Evolutionary conservation across 768 basidiomycete species (phyloP).

Genomic region (Naganishia vaughanmartiniae): DNA sequence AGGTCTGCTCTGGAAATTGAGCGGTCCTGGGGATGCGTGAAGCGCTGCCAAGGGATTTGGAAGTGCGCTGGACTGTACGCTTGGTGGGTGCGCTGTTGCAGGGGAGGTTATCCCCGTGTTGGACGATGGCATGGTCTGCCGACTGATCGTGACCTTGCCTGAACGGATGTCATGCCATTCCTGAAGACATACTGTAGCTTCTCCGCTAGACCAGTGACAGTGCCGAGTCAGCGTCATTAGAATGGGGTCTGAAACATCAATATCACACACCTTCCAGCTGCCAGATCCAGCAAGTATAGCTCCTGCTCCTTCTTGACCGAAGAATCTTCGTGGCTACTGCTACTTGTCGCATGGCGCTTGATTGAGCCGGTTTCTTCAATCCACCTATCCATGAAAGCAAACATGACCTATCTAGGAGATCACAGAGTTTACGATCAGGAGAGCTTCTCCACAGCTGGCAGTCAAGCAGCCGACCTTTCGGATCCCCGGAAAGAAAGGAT

Average conservation of each 20-base stretch:
- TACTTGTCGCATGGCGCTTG: conserved; percentile 31
- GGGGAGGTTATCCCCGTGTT: background rate
- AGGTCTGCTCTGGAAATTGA: conserved; percentile 38
- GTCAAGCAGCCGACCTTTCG: conserved; percentile 58
- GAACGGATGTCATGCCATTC: conserved; percentile 61
- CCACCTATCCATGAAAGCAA: conserved; percentile 52
- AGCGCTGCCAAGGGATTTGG: conserved; percentile 36
- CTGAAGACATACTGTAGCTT: conserved; percentile 61
- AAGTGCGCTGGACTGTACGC: background rate
- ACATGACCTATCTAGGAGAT: conserved; percentile 31
- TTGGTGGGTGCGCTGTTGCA: background rate
- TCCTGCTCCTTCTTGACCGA: conserved; percentile 10
- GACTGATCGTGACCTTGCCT: conserved; percentile 23
- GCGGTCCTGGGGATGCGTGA: conserved; percentile 33
- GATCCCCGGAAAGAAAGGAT: conserved; percentile 70
- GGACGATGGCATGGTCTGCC: background rate
- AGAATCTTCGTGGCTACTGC: conserved; percentile 42
- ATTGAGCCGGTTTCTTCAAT: conserved; percentile 53
- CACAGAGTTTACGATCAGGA: background rate
- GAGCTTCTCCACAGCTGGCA: conserved; percentile 49
- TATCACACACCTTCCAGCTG: conserved; percentile 54
- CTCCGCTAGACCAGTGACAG: conserved; percentile 57
- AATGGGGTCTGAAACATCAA: background rate
- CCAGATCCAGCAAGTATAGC: conserved; percentile 62
- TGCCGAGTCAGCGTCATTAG: background rate